Evolutionary conservation across 2,329 filamentous ascomycete genomes (phyloP).

Genomic region (Neocatenulostroma microsporum): DNA sequence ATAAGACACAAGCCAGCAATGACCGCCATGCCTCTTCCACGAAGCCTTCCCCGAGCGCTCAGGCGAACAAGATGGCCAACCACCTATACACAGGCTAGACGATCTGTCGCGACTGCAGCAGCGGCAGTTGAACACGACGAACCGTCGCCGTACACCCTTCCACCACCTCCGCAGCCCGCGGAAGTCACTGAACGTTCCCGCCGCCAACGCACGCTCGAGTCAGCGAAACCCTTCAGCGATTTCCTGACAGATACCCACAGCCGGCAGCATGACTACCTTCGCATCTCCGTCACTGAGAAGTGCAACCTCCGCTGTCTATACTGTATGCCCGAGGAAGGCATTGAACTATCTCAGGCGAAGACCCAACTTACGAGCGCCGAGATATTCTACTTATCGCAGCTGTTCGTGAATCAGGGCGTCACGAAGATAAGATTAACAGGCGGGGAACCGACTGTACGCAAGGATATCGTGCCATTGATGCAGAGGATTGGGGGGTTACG

Average conservation of each 20-base stretch:
- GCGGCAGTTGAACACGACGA: too few relatives aligned
- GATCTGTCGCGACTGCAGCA: too few relatives aligned
- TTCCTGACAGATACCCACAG: conserved; percentile 87
- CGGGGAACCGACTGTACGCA: conserved; percentile 87
- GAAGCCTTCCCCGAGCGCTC: too few relatives aligned
- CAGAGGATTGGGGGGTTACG: conserved; percentile 74
- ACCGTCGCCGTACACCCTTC: too few relatives aligned
- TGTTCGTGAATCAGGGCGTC: conserved; percentile 92
- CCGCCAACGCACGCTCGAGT: conserved; percentile 29
- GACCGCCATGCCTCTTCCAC: too few relatives aligned
- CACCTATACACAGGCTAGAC: too few relatives aligned
- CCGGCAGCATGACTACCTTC: conserved; percentile 90
- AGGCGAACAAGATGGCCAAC: too few relatives aligned
- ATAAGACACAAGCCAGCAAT: too few relatives aligned
- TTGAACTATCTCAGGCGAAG: conserved; percentile 71
- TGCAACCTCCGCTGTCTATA: conserved; percentile 96
- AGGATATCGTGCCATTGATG: conserved; percentile 87
- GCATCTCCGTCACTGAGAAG: conserved; percentile 90
- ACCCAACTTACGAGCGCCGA: conserved; percentile 90
- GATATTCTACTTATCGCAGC: conserved; percentile 79
- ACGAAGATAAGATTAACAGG: conserved; percentile 92
- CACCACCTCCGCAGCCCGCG: conserved; percentile 1
- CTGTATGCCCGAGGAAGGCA: conserved; percentile 94
- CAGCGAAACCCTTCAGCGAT: conserved; percentile 72
- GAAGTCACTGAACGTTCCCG: too few relatives aligned